Evolutionary conservation across 2,329 filamentous ascomycete species (phyloP).

Genomic region (Pleurostoma richardsiae): DNA sequence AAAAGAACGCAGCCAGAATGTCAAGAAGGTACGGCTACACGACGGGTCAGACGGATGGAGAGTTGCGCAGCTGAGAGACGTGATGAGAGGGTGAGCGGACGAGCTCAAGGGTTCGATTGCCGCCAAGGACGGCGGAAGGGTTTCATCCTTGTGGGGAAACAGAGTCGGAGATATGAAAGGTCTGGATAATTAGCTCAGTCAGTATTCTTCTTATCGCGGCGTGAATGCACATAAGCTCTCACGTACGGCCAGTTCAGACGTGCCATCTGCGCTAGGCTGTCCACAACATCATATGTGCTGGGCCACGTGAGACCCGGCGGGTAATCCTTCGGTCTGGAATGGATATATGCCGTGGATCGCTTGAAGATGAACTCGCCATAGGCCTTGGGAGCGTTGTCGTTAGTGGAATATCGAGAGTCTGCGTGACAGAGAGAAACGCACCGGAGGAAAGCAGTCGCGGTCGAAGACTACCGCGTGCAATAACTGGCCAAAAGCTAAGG

Average conservation of each 20-base stretch:
- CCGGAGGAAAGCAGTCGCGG: constrained; percentile 64
- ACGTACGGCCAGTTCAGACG: constrained; percentile 77
- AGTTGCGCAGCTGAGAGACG: constrained; percentile 79
- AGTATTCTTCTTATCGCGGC: neutral
- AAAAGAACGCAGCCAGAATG: constrained; percentile 82
- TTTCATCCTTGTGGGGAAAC: constrained; percentile 65
- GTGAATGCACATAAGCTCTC: neutral
- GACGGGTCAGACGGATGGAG: constrained; percentile 86
- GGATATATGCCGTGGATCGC: constrained; percentile 75
- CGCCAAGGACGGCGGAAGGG: constrained; percentile 60
- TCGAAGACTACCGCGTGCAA: constrained; percentile 75
- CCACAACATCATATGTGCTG: constrained; percentile 66
- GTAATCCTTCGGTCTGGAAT: constrained; percentile 63
- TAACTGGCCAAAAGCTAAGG: constrained; percentile 69
- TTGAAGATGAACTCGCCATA: constrained; percentile 55
- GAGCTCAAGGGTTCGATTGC: constrained; percentile 73
- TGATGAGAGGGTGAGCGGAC: constrained; percentile 81
- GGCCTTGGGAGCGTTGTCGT: constrained; percentile 10
- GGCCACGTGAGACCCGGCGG: constrained; percentile 70
- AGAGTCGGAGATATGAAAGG: constrained; percentile 80
- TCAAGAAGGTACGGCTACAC: constrained; percentile 80
- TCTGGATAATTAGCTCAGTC: constrained; percentile 32
- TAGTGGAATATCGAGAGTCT: constrained; percentile 11
- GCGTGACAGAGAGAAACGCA: constrained; percentile 16
- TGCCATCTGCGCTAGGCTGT: constrained; percentile 77